Conservation (phyloP, 345 rosid genomes). For the Corchorus olitorius region DNA sequence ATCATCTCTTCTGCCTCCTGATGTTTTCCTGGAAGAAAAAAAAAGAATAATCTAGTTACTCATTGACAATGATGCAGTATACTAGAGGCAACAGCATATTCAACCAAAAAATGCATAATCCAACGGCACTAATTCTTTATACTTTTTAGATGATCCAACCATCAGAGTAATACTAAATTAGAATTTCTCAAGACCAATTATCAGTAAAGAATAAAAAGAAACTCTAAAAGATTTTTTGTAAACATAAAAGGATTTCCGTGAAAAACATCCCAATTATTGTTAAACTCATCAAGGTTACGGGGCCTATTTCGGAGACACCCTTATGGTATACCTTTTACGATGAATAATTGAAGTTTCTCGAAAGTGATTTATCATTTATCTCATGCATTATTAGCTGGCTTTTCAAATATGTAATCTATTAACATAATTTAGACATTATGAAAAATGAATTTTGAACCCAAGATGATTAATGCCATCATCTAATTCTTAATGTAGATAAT, state of each 20-base stretch:
- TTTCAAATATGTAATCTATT: neutral
- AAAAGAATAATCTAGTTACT: slow-evolving; percentile 19
- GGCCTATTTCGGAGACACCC: neutral
- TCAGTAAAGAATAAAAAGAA: neutral
- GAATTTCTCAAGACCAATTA: neutral
- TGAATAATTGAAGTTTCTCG: neutral
- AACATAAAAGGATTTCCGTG: neutral
- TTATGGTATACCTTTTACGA: neutral
- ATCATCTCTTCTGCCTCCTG: slow-evolving; percentile 62
- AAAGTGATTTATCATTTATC: neutral
- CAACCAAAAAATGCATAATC: slow-evolving; percentile 7
- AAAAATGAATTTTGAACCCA: neutral
- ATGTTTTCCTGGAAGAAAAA: slow-evolving; percentile 63
- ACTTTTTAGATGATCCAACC: neutral
- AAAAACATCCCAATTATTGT: neutral
- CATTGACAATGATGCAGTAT: slow-evolving; percentile 5
- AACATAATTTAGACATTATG: neutral
- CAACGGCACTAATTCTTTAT: neutral
- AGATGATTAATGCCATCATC: neutral
- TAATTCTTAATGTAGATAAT: slow-evolving; percentile 4
- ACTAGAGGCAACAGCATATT: neutral
- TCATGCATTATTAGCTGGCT: neutral
- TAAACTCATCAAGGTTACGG: neutral
- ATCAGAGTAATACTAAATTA: neutral
- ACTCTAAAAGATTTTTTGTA: neutral